Evolutionary conservation across 2,329 filamentous ascomycete genomes (phyloP), one percentile per base, ranked within the genome.

Genomic region (Aspergillus carbonarius): DNA sequence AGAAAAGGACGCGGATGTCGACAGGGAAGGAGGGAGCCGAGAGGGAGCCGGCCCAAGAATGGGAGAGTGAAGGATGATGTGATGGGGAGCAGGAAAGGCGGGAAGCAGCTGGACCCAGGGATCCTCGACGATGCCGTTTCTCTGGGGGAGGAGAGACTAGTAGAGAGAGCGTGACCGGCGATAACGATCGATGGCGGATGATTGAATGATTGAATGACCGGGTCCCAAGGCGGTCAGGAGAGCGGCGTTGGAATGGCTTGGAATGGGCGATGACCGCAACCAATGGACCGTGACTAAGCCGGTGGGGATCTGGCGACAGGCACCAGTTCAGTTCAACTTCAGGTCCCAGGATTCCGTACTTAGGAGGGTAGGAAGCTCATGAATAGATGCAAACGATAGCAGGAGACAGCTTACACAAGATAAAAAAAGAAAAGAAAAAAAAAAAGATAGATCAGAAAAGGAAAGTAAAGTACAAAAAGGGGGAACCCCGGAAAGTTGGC

Each of bases 191-290:
- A 42, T 42, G 39, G 39, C 18, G 39, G 39, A 42, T 42, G 39
- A 42, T 42, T 42, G 39, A 42, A 42, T 42, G 39, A 42, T 20
- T 10, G 18, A 20, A 17, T 12, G 39, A 18, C 30, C 9, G 39
- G 39, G 18, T 7, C 9, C 10, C 39, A 66, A 70, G 69, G 71
- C 70, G 71, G 71, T 72, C 68, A 72, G 69, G 53, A 68, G 67
- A 64, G 70, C 68, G 68, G 68, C 62, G 62, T 63, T 66, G 57
- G 60, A 8, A 7, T 5, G n/a, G 2, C 2, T 1, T 17, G 15
- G 8, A 39, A n/a, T 17, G 17, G 37, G n/a, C 13, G 37, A 39
- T 42, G 39, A 42, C 39, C 39, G 39, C 39, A 42, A 42, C 39
- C 39, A 42, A 42, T n/a, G n/a, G n/a, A 7, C 12, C 15, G 18